Conservation (phyloP, 257 asterid species). For the Salvia splendens region DNA sequence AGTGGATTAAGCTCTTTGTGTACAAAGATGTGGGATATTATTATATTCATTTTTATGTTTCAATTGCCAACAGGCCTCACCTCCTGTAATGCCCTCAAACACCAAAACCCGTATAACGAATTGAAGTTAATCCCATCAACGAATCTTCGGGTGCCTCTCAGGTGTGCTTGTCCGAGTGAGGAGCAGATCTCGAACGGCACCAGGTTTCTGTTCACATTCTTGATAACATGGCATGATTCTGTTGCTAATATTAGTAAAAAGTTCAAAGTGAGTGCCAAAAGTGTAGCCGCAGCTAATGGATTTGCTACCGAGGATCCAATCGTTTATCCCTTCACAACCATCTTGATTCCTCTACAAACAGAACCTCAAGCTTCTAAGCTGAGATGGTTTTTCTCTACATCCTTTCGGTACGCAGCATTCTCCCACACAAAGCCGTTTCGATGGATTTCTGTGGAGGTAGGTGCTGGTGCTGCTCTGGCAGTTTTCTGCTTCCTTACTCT, state of each 20-base stretch:
- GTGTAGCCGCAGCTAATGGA: slow-evolving; percentile 55
- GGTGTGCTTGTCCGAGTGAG: slow-evolving; percentile 70
- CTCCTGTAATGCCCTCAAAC: slow-evolving; percentile 53
- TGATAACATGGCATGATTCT: slow-evolving; percentile 43
- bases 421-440: slow-evolving; percentile 21
- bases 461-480: slow-evolving; percentile 50
- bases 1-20: no score
- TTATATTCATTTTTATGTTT: no score
- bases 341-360: slow-evolving; percentile 51
- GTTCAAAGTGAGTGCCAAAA: slow-evolving; percentile 44
- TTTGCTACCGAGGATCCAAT: slow-evolving; percentile 36
- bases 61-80: no score
- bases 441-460: slow-evolving; percentile 46
- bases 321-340: slow-evolving; percentile 58
- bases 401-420: slow-evolving; percentile 7
- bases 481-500: slow-evolving; percentile 39
- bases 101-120: slow-evolving; percentile 38
- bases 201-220: slow-evolving; percentile 51
- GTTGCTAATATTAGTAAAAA: slow-evolving; percentile 36
- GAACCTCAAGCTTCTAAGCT: slow-evolving; percentile 43
- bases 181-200: slow-evolving; percentile 46
- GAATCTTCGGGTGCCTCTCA: slow-evolving; percentile 54
- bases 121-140: slow-evolving; percentile 30
- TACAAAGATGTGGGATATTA: no score
- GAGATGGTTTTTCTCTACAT: slow-evolving; percentile 23